Conservation (phyloP, 176 grass and related monocot genomes). For the Panicum miliaceum region DNA sequence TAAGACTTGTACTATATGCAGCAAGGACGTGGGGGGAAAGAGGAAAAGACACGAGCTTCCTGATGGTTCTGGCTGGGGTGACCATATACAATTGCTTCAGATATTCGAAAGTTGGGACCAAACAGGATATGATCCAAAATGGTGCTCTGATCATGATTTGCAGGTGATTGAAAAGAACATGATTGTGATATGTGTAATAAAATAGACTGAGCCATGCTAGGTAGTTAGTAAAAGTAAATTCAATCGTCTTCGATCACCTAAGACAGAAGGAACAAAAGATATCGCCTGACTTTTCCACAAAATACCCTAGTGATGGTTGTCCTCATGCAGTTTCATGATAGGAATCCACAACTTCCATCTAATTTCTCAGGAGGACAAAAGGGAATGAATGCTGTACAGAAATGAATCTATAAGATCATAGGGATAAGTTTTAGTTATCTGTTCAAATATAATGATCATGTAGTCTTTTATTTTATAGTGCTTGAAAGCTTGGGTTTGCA, state of each 20-base stretch:
- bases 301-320: neutral
- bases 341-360: conserved; percentile 16
- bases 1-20: conserved; percentile 46
- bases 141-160: conserved; percentile 85
- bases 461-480: conserved; percentile 20
- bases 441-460: conserved; percentile 28
- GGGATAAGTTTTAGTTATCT: conserved; percentile 15
- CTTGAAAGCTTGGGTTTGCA: conserved; percentile 22
- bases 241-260: neutral
- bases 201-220: conserved; percentile 16
- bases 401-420: conserved; percentile 13
- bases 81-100: conserved; percentile 97
- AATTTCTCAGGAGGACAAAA: conserved; percentile 30
- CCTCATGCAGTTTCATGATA: conserved; percentile 10
- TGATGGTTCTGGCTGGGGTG: conserved; percentile 94
- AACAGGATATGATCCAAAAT: conserved; percentile 85
- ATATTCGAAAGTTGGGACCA: conserved; percentile 92
- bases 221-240: conserved; percentile 30
- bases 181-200: conserved; percentile 16
- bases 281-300: conserved; percentile 28
- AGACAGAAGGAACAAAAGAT: conserved; percentile 10
- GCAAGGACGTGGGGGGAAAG: conserved; percentile 75
- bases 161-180: conserved; percentile 57
- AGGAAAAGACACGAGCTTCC: conserved; percentile 81
- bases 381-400: conserved; percentile 9